Conservation (phyloP, 345 rosid genomes). For the Eucalyptus coolabah region DNA sequence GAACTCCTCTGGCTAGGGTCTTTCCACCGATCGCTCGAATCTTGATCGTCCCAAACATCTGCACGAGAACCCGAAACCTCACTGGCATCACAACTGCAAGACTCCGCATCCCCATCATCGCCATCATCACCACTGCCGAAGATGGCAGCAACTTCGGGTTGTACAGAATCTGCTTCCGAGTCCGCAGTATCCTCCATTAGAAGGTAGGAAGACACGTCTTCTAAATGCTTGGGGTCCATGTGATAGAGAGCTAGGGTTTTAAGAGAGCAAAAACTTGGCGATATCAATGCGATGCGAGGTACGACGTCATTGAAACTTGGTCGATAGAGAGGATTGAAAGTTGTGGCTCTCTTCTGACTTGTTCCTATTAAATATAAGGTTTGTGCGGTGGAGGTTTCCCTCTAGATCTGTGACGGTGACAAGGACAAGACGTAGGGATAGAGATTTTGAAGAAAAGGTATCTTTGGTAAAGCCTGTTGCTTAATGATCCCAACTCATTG, state of each 20-base stretch:
- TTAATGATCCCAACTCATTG: constrained; percentile 6
- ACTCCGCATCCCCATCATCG: constrained; percentile 42
- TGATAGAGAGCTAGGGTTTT: background rate
- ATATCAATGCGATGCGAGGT: background rate
- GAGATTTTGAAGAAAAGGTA: background rate
- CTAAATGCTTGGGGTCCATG: background rate
- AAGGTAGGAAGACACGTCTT: constrained; percentile 30
- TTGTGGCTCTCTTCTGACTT: background rate
- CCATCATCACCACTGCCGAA: background rate
- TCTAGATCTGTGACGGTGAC: background rate
- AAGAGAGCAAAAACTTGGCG: background rate
- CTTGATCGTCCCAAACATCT: background rate
- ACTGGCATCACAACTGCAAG: constrained; percentile 20
- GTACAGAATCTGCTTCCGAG: constrained; percentile 15
- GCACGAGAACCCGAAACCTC: background rate
- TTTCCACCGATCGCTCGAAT: background rate
- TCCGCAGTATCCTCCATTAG: constrained; percentile 38
- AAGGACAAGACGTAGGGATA: background rate
- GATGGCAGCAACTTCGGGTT: background rate
- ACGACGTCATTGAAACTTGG: background rate
- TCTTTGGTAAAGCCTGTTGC: background rate
- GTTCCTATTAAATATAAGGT: background rate
- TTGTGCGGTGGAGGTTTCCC: background rate
- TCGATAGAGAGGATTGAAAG: background rate
- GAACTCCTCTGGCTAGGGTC: background rate